These are phyloP conservation scores for Penicillium paneum DNA, from an alignment of 2,329 filamentous ascomycete genomes.

Conservation along the genomic window DNA sequence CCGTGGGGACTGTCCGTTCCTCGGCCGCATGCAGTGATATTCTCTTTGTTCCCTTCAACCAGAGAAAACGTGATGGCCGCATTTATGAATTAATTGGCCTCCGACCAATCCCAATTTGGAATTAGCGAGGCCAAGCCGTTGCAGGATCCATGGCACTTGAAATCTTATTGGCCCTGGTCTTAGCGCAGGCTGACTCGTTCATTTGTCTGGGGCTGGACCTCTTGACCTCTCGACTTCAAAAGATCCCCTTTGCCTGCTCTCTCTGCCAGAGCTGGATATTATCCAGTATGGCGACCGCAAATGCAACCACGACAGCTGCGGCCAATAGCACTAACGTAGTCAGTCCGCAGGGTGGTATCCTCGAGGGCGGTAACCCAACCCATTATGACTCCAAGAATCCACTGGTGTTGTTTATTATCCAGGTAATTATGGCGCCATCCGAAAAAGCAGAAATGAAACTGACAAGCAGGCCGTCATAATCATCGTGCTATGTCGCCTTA, in stretches of 20 bases:
- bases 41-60: not conserved
- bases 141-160: not conserved
- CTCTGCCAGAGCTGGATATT: not conserved
- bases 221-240: not conserved
- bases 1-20: not conserved
- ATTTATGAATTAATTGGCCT: not conserved
- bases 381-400: slow-evolving; percentile 68
- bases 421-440: slow-evolving; percentile 48
- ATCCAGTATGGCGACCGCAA: slow-evolving; percentile 18
- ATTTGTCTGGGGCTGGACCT: not conserved
- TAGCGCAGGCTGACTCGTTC: not conserved
- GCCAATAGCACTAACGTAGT: slow-evolving; percentile 9
- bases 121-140: not conserved
- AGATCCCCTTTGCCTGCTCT: not conserved
- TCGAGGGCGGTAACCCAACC: slow-evolving; percentile 68
- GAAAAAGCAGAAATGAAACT: not conserved
- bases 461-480: slow-evolving; percentile 59
- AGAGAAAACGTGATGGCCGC: not conserved
- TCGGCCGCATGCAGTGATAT: not conserved
- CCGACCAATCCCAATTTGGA: not conserved
- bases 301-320: slow-evolving; percentile 16
- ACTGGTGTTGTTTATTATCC: slow-evolving; percentile 72
- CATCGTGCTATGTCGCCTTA: slow-evolving; percentile 68
- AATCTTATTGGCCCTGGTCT: not conserved
- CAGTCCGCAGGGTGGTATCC: slow-evolving; percentile 63